Evolutionary conservation across 768 basidiomycete species (phyloP), one percentile per base, ranked within the genome.

Genomic region (Butyriboletus loyo): DNA sequence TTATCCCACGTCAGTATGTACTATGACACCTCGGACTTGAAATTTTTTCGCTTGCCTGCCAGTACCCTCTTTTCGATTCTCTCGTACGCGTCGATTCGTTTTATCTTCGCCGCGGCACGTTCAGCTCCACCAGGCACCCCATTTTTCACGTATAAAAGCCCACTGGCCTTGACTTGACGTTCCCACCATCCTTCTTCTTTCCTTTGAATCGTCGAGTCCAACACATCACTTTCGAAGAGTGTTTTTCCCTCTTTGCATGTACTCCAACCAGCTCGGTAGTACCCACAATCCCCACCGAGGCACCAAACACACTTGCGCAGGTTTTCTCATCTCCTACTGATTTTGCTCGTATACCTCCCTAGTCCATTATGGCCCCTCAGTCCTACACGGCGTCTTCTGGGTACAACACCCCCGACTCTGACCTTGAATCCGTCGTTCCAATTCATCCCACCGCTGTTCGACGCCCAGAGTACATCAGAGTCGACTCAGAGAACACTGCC

Each of bases 261-360:
- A 86, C 89, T 91, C 89, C 59, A 94, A 95, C 89, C 86, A 87
- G 72, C 87, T 94, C 62, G 85, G 87, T 73, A 89, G 87, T 73
- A 77, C 83, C 61, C 92, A 95, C 77, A 95, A 95, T 77, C 79
- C 82, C 64, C 81, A 89, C 77, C 81, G 91, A 84, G 93, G 93
- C 77, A 71, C 67, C 65, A 93, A 89, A 70, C 93, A 95, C 80
- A 84, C 87, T 61, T 75, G 75, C 67, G 81, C 89, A 61, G 82
- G 84, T 59, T 81, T 86, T 66, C 68, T 91, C 49, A 77, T 77
- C 73, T 54, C 68, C 53, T 74, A 76, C 56, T 77, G 54, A 75
- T 54, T 56, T 53, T 58, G 53, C 57, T 61, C 65, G 63, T 57
- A 65, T 11, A 60, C 44, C 37, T 70, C 41, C 38, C 70, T 59